Evolutionary conservation across 202 grass and related monocot species (phyloP).

Genomic region (Elaeis oleifera): DNA sequence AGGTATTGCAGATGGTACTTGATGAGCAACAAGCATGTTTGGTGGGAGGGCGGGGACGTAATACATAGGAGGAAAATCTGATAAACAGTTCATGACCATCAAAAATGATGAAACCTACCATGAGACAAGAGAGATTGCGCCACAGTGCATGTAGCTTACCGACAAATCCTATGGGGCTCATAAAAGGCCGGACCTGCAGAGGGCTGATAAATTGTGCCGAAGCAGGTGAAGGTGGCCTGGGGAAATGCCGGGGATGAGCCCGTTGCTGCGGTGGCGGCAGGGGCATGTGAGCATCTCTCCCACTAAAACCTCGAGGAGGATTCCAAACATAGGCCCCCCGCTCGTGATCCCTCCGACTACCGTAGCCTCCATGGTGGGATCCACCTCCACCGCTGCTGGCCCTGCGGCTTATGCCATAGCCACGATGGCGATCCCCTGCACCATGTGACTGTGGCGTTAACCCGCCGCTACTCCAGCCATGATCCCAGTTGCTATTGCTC

Average conservation of each 20-base stretch:
- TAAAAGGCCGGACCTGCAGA: constrained; percentile 26
- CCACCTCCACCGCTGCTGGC: constrained; percentile 20
- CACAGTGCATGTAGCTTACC: constrained; percentile 33
- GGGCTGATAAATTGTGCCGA: constrained; percentile 25
- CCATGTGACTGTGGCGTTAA: background rate
- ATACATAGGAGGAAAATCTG: constrained; percentile 33
- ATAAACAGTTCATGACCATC: constrained; percentile 26
- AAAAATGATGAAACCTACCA: constrained; percentile 14
- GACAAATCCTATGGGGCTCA: constrained; percentile 25
- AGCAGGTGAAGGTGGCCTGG: constrained; percentile 18
- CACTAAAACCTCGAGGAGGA: constrained; percentile 6
- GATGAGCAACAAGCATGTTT: constrained; percentile 36
- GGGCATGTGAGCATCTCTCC: background rate
- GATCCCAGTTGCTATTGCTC: constrained; percentile 6
- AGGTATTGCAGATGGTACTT: constrained; percentile 24
- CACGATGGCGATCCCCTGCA: constrained; percentile 5
- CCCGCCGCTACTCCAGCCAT: background rate
- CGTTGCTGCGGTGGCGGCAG: constrained; percentile 23
- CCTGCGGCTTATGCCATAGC: constrained; percentile 13
- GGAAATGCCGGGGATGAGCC: constrained; percentile 25
- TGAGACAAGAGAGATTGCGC: constrained; percentile 16
- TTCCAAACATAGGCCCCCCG: constrained; percentile 26
- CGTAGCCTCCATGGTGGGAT: constrained; percentile 3
- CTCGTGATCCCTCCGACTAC: constrained; percentile 38
- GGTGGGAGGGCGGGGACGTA: background rate